Evolutionary conservation across 2,329 filamentous ascomycete species (phyloP).

Genomic region (Arthrinium puccinioides): DNA sequence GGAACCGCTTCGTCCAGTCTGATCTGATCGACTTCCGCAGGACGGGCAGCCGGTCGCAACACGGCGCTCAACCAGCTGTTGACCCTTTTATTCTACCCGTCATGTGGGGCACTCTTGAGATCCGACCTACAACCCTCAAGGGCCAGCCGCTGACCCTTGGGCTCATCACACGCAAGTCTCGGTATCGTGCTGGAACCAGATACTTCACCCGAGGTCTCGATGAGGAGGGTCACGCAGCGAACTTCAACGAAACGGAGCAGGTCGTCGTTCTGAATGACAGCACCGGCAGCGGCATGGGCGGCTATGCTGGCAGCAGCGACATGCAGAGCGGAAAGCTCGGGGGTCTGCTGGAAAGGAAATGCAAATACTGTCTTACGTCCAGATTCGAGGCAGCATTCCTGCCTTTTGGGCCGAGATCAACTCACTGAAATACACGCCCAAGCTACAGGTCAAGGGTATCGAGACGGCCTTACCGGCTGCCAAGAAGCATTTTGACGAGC

Average conservation of each 20-base stretch:
- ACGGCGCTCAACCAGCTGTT: slow-evolving; percentile 63
- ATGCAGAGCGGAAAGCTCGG: slow-evolving; percentile 67
- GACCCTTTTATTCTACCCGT: slow-evolving; percentile 93
- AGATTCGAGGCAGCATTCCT: slow-evolving; percentile 92
- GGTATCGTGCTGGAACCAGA: slow-evolving; percentile 82
- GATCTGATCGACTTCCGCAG: slow-evolving; percentile 86
- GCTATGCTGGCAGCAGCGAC: slow-evolving; percentile 69
- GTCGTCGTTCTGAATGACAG: slow-evolving; percentile 89
- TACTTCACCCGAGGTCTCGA: slow-evolving; percentile 95
- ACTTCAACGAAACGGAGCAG: slow-evolving; percentile 98
- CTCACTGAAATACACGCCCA: slow-evolving; percentile 83
- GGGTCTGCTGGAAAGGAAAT: slow-evolving; percentile 60
- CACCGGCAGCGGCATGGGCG: slow-evolving; percentile 62
- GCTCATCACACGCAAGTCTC: slow-evolving; percentile 81
- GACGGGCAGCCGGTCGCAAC: slow-evolving; percentile 52
- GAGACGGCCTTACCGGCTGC: slow-evolving; percentile 76
- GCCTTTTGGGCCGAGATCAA: slow-evolving; percentile 97
- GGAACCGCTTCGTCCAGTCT: slow-evolving; percentile 89
- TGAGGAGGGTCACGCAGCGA: slow-evolving; percentile 90
- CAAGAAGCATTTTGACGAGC: slow-evolving; percentile 83
- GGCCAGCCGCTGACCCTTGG: slow-evolving; percentile 75
- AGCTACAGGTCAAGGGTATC: slow-evolving; percentile 77
- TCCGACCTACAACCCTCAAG: slow-evolving; percentile 80
- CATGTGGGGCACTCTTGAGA: slow-evolving; percentile 94
- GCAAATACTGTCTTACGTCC: slow-evolving; percentile 89